These are phyloP conservation scores for Solanum peruvianum DNA, from an alignment of 257 asterid species.

Conservation along the genomic window DNA sequence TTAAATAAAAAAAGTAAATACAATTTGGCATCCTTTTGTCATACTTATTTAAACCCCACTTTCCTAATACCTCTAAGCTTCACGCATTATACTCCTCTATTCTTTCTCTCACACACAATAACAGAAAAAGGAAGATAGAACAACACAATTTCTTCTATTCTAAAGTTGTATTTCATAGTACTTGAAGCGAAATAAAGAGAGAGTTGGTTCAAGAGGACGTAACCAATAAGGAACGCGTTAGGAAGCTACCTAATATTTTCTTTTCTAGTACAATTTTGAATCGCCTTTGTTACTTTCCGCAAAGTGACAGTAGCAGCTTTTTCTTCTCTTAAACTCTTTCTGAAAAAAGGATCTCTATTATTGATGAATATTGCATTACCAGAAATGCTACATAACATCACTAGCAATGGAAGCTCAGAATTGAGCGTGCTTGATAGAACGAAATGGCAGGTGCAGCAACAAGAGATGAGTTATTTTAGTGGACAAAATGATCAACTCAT, in stretches of 20 bases:
- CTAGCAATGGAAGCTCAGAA: constrained; percentile 3
- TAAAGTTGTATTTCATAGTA: not conserved
- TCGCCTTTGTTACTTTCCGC: constrained; percentile 9
- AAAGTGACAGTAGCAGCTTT: not conserved
- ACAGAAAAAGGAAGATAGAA: not conserved
- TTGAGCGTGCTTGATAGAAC: constrained; percentile 28
- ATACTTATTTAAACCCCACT: constrained; percentile 19
- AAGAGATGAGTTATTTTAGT: constrained; percentile 9
- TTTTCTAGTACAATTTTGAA: constrained; percentile 1
- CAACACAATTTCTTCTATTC: not conserved
- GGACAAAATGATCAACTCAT: constrained; percentile 11
- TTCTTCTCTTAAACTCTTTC: not conserved
- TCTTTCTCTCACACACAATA: not conserved
- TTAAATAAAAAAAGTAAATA: not conserved
- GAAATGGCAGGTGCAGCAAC: constrained; percentile 33
- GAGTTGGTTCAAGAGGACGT: constrained; percentile 13
- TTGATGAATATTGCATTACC: constrained; percentile 25
- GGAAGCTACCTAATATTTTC: constrained; percentile 16
- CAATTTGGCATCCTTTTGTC: not conserved
- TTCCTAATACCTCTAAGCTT: constrained; percentile 5
- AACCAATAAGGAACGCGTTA: constrained; percentile 7
- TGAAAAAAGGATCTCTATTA: not conserved
- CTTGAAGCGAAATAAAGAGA: not conserved
- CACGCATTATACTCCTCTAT: not conserved
- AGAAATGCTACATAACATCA: constrained; percentile 29